Percentiles rank a stretch among this genome's conserved stretches.
Conservation (phyloP, 2,329 filamentous ascomycete species). For the Fonsecaea pugnacius region DNA sequence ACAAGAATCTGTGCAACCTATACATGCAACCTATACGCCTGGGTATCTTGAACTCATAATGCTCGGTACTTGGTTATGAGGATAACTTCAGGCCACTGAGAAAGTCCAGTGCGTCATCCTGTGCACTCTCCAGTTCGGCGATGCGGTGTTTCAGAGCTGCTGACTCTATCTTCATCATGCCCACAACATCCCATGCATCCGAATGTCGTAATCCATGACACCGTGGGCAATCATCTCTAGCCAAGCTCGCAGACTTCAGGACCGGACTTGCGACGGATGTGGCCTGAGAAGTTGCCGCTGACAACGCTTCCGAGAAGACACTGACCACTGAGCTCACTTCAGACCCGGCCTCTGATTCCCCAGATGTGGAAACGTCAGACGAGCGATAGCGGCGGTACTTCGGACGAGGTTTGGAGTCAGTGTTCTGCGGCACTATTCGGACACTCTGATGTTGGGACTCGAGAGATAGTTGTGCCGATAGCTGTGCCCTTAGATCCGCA, state of each 20-base stretch:
- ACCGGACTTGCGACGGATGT: constrained; percentile 31
- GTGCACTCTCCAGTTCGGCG: constrained; percentile 57
- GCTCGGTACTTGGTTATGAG: constrained; percentile 5
- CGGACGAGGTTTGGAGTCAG: constrained; percentile 39
- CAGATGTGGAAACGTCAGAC: constrained; percentile 49
- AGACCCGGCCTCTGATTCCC: constrained; percentile 65
- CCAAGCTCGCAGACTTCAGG: constrained; percentile 26
- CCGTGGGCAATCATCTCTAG: constrained; percentile 45
- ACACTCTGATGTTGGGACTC: constrained; percentile 38
- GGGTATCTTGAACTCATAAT: constrained; percentile 21
- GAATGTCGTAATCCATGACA: constrained; percentile 48
- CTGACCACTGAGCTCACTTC: constrained; percentile 58
- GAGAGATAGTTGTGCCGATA: constrained; percentile 42
- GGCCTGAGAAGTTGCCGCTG: constrained; percentile 24
- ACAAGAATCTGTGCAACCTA: constrained; percentile 16
- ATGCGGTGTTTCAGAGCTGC: constrained; percentile 57
- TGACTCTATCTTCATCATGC: constrained; percentile 61
- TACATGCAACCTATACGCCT: constrained; percentile 5
- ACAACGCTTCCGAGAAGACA: constrained; percentile 50
- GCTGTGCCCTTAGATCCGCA: constrained; percentile 54
- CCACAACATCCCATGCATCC: constrained; percentile 60
- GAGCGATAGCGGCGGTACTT: constrained; percentile 43
- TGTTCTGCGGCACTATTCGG: constrained; percentile 36
- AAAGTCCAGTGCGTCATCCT: constrained; percentile 59
- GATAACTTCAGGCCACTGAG: constrained; percentile 32